A percentile compares a stretch with the other conserved stretches of the same genome.
These are phyloP conservation scores for Avicennia marina DNA, from an alignment of 257 asterid species.

Conservation along the genomic window DNA sequence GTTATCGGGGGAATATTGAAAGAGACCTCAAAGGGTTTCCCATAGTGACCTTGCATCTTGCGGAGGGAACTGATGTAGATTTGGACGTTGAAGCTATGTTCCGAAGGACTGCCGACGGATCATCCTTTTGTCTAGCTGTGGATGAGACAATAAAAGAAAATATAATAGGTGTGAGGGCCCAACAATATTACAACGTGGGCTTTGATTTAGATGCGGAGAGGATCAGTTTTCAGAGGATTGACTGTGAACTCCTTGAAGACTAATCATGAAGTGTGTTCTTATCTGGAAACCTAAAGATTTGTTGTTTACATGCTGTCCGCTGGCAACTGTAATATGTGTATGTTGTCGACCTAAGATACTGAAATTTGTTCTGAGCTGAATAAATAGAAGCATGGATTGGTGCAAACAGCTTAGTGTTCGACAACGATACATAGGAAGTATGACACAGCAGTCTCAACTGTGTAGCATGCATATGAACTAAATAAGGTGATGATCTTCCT, in stretches of 20 bases:
- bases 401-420: too few relatives aligned
- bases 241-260: conserved; percentile 19
- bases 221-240: conserved; percentile 21
- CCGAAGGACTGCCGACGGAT: conserved; percentile 4
- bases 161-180: conserved; percentile 19
- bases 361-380: too few relatives aligned
- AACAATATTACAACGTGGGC: conserved; percentile 20
- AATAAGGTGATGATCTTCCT: too few relatives aligned
- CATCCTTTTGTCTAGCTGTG: conserved; percentile 15
- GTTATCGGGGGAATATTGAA: conserved; percentile 14
- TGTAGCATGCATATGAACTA: too few relatives aligned
- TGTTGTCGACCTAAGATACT: too few relatives aligned
- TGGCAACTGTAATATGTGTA: too few relatives aligned
- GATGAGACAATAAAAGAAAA: not conserved
- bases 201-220: conserved; percentile 21
- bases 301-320: too few relatives aligned
- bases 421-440: too few relatives aligned
- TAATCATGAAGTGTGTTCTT: not conserved
- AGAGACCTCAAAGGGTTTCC: conserved; percentile 18
- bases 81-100: conserved; percentile 17
- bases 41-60: conserved; percentile 15
- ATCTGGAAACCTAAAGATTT: not conserved
- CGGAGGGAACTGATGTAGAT: conserved; percentile 7
- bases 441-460: too few relatives aligned
- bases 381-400: too few relatives aligned